Percentiles rank a stretch among this genome's conserved stretches.
phyloP scores from a whole-genome alignment of 2,329 filamentous ascomycete species.

The Hymenoscyphus salicellus region DNA sequence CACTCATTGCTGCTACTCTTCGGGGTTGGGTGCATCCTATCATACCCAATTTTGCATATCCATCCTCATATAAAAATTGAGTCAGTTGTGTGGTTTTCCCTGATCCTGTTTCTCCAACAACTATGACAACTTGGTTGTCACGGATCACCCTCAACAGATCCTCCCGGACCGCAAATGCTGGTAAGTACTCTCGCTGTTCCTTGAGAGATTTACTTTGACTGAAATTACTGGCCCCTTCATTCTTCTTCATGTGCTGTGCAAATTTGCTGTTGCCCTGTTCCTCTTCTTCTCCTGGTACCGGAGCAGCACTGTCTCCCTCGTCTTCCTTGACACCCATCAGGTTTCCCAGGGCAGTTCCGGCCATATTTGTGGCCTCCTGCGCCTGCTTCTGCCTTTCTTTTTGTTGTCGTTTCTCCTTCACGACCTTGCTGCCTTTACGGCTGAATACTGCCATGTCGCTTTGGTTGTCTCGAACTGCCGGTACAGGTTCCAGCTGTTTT shows the following conservation, averaged over 20 bases:
- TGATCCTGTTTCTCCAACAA: slow-evolving; percentile 94
- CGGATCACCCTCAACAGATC: slow-evolving; percentile 87
- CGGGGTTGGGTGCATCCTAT: slow-evolving; percentile 96
- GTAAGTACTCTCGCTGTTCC: slow-evolving; percentile 89
- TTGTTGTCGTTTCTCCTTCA: slow-evolving; percentile 86
- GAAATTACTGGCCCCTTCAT: slow-evolving; percentile 82
- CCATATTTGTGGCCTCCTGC: slow-evolving; percentile 88
- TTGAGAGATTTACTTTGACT: slow-evolving; percentile 86
- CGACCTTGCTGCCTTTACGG: slow-evolving; percentile 88
- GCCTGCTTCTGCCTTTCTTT: slow-evolving; percentile 91
- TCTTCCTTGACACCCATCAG: slow-evolving; percentile 94
- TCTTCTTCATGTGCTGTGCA: slow-evolving; percentile 83
- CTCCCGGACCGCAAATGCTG: slow-evolving; percentile 93
- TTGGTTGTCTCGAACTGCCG: slow-evolving; percentile 86
- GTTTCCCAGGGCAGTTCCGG: slow-evolving; percentile 88
- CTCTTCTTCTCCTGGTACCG: slow-evolving; percentile 70
- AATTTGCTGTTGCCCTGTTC: slow-evolving; percentile 71
- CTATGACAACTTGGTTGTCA: slow-evolving; percentile 95
- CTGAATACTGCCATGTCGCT: slow-evolving; percentile 99
- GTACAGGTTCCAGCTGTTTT: slow-evolving; percentile 92
- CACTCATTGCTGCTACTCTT: slow-evolving; percentile 97
- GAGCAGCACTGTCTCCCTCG: slow-evolving; percentile 83
- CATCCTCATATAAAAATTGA: slow-evolving; percentile 93
- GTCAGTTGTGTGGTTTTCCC: slow-evolving; percentile 97
- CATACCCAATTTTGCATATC: slow-evolving; percentile 81